A percentile compares a stretch with the other conserved stretches of the same genome.
Conservation (phyloP, 495 filamentous ascomycete genomes). For the Aspergillus conjunctus region DNA sequence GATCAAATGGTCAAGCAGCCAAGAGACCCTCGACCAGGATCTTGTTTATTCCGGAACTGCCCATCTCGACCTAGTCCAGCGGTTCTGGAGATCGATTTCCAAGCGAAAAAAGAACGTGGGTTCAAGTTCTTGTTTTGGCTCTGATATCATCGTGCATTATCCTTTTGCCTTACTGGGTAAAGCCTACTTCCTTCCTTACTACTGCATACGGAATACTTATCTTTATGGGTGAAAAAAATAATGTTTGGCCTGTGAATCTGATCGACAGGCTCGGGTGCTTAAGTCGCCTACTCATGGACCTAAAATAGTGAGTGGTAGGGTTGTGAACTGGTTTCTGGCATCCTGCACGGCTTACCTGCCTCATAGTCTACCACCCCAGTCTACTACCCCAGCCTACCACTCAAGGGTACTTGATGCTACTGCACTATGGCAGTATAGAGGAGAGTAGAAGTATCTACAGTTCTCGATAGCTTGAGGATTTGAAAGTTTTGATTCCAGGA, state of each 20-base stretch:
- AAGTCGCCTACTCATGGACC: no score
- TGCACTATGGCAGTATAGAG: neutral
- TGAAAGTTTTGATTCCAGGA: neutral
- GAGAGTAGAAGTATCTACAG: neutral
- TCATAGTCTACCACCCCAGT: no score
- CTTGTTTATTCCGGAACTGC: no score
- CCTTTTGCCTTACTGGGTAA: neutral
- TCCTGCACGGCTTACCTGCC: no score
- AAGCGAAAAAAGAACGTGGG: neutral
- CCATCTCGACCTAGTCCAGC: neutral
- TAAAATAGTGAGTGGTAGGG: no score
- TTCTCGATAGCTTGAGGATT: neutral
- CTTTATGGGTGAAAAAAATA: neutral
- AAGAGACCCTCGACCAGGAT: no score
- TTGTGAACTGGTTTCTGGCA: no score
- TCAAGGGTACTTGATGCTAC: no score
- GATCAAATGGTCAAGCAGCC: no score
- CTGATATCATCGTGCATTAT: slow-evolving; percentile 20
- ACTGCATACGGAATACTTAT: neutral
- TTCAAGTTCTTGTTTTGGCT: neutral
- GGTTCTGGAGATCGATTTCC: neutral
- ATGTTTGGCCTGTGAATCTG: no score
- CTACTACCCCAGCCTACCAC: no score
- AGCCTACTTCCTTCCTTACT: neutral
- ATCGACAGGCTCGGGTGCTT: no score